Base-by-base conservation (phyloP, 2,329 filamentous ascomycete species). In the Lachnellula willkommii region DNA sequence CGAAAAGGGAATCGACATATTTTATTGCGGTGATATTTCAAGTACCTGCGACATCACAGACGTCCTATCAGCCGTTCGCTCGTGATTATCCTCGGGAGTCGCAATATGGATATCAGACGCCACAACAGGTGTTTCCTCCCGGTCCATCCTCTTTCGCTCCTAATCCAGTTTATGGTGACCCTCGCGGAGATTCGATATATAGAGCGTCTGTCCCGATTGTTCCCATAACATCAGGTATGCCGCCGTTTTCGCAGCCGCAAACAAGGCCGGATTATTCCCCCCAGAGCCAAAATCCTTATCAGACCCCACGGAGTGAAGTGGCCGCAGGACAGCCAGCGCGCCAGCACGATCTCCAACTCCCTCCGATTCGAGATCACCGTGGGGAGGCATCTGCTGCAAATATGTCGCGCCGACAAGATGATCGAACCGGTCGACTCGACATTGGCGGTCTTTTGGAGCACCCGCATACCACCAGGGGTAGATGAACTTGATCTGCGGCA, bases 381-480 rank as follows among this genome's bases (percentile, higher is more conserved):
- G 65, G 68, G 37, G 60, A 64, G 32, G 60, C 53, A 2, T 60
- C 64, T 14, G 53, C 63, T n/a, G 54, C 61, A 15, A 68, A 70
- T 36, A 43, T 64, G 15, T 56, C 58, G 26, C 75, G 73, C 69
- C 66, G 77, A 8, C 61, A 63, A 45, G 78, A 80, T 55, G 80
- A 82, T 54, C 75, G 80, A 28, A 71, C 75, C 17, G 70, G 75
- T 39, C 77, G 83, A 15, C 78, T 85, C 49, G 81, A 83, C 63
- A 85, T 86, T 59, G 80, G 77, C 11, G 82, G 82, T 2, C 74
- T 83, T 65, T 81, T 88, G 65, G 83, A 83, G 61, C 81, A 76
- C 69, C 77, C 79, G 24, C 47, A 45, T 3, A 43, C 35, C 26
- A 37, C 50, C 35, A 24, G 50, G 12, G 54, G 36, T 15, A 22